Conservation (phyloP, 2,329 filamentous ascomycete species). For the Rhynchosporium secalis region DNA sequence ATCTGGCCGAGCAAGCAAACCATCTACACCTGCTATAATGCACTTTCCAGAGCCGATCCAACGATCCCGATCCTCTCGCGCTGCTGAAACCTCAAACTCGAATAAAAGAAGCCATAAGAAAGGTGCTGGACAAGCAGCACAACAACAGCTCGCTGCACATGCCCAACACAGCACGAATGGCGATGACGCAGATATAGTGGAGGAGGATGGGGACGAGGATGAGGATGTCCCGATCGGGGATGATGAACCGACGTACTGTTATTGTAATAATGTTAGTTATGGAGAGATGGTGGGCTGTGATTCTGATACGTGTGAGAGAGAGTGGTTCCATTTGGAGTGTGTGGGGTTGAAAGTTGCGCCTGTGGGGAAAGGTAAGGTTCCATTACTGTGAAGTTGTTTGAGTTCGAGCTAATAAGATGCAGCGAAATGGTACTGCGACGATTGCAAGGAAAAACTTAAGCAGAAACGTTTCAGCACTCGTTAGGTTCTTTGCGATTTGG, state of each 20-base stretch:
- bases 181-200: conserved; percentile 48
- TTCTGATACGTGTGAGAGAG: conserved; percentile 67
- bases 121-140: conserved; percentile 44
- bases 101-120: conserved; percentile 61
- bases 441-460: conserved; percentile 22
- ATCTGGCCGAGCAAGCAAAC: conserved; percentile 65
- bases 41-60: conserved; percentile 55
- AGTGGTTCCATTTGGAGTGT: conserved; percentile 85
- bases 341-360: conserved; percentile 78
- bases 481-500: neutral
- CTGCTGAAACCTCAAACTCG: conserved; percentile 36
- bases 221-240: conserved; percentile 64
- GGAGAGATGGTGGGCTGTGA: conserved; percentile 86
- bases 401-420: conserved; percentile 7
- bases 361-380: conserved; percentile 49
- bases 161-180: conserved; percentile 45
- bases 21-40: conserved; percentile 61
- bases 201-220: conserved; percentile 49
- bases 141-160: conserved; percentile 37
- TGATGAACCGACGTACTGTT: conserved; percentile 75
- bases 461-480: conserved; percentile 16
- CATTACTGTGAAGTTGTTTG: neutral
- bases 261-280: conserved; percentile 78
- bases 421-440: conserved; percentile 27
- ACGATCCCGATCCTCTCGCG: conserved; percentile 54